Percentiles rank a stretch among this genome's conserved stretches.
Evolutionary conservation across 164 flowering plant genomes (phyloP).

Genomic region (Hamamelis virginiana): DNA sequence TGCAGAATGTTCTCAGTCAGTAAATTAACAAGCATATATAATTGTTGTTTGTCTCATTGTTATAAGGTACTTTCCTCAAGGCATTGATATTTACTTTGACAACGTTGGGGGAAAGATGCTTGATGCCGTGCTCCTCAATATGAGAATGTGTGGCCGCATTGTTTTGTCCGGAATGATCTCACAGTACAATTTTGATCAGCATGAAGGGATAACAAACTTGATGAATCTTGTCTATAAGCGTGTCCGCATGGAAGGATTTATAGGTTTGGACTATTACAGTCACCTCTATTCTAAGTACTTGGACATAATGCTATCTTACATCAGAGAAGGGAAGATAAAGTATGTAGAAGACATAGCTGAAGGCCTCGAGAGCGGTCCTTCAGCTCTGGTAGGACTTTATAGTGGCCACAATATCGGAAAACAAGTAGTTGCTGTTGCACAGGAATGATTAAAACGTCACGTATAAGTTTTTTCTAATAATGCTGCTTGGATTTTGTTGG

Average conservation of each 20-base stretch:
- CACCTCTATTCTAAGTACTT: constrained; percentile 32
- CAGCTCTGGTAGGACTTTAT: constrained; percentile 25
- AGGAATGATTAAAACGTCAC: constrained; percentile 16
- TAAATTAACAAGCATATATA: too few species aligned
- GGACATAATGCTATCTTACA: constrained; percentile 20
- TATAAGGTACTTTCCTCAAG: constrained; percentile 46
- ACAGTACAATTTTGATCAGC: constrained; percentile 23
- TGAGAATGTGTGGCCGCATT: constrained; percentile 45
- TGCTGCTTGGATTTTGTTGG: too few species aligned
- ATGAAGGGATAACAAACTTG: constrained; percentile 34
- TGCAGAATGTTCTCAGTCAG: too few species aligned
- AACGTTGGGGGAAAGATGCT: constrained; percentile 52
- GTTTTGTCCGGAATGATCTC: constrained; percentile 49
- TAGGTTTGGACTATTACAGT: constrained; percentile 19
- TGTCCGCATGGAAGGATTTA: constrained; percentile 37
- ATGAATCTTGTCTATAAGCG: constrained; percentile 22
- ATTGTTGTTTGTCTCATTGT: too few species aligned
- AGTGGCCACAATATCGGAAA: constrained; percentile 43
- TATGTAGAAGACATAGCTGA: constrained; percentile 25
- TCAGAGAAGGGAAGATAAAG: constrained; percentile 31
- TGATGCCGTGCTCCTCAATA: constrained; percentile 44
- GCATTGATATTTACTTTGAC: constrained; percentile 53
- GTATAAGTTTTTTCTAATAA: too few species aligned
- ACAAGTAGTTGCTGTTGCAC: constrained; percentile 31
- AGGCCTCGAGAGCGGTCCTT: too few species aligned